Evolutionary conservation across 2,329 filamentous ascomycete genomes (phyloP).

Genomic region (Chaetomium sp.): DNA sequence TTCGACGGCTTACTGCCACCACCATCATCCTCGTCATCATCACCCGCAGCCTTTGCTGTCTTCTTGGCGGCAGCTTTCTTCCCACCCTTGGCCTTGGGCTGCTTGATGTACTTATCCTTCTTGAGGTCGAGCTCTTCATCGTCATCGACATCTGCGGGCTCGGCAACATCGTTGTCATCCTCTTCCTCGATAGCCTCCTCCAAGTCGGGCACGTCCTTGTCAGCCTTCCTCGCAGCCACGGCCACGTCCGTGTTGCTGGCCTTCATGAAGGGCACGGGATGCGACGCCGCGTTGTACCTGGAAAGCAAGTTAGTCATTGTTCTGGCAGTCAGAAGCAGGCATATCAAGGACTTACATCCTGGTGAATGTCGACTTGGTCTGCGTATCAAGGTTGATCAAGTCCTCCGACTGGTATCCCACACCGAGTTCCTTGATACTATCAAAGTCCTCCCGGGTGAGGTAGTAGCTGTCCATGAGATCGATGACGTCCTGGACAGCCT

Average conservation of each 20-base stretch:
- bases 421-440: slow-evolving; percentile 87
- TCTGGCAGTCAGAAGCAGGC: neutral
- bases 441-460: slow-evolving; percentile 91
- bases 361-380: slow-evolving; percentile 88
- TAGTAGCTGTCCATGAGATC: slow-evolving; percentile 97
- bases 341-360: slow-evolving; percentile 64
- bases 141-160: slow-evolving; percentile 63
- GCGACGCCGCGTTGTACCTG: slow-evolving; percentile 82
- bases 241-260: slow-evolving; percentile 65
- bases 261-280: slow-evolving; percentile 96
- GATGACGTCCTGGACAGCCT: slow-evolving; percentile 79
- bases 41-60: slow-evolving; percentile 47
- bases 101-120: slow-evolving; percentile 95
- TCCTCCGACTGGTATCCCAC: slow-evolving; percentile 81
- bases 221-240: slow-evolving; percentile 68
- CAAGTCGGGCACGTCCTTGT: slow-evolving; percentile 82
- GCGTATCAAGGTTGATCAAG: slow-evolving; percentile 74
- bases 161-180: slow-evolving; percentile 68
- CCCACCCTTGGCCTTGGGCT: slow-evolving; percentile 71
- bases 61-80: slow-evolving; percentile 62
- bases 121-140: slow-evolving; percentile 80
- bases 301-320: slow-evolving; percentile 15
- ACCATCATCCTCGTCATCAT: slow-evolving; percentile 55
- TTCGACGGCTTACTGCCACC: slow-evolving; percentile 42
- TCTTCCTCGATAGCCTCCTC: slow-evolving; percentile 96